Conservation (phyloP, 2,329 filamentous ascomycete species). For the Fusarium phyllophilum region DNA sequence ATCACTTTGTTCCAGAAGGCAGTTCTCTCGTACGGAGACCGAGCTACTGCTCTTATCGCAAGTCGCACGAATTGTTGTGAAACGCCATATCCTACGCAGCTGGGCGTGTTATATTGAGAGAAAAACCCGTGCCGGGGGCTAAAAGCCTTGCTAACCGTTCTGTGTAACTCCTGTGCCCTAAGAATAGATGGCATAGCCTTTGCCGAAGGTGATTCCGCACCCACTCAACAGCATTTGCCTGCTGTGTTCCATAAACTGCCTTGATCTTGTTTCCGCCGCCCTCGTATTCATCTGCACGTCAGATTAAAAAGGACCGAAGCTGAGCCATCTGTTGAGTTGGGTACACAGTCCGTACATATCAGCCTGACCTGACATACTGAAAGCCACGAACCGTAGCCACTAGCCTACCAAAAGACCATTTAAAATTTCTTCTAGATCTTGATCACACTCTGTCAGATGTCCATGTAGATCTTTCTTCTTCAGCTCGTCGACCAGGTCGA, state of each 20-base stretch:
- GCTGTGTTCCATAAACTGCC: neutral
- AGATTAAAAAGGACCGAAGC: neutral
- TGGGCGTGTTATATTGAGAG: too few species aligned
- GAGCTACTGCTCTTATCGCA: too few species aligned
- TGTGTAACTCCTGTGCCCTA: neutral
- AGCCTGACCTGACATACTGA: neutral
- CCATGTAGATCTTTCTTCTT: neutral
- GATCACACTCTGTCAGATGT: accelerated
- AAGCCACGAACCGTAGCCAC: neutral
- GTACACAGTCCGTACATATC: neutral
- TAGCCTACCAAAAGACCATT: neutral
- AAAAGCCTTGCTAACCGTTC: neutral
- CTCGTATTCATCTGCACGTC: neutral
- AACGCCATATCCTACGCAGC: neutral
- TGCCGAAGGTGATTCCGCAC: neutral
- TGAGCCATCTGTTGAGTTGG: neutral
- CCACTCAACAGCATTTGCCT: neutral
- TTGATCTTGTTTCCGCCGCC: too few species aligned
- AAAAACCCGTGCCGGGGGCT: accelerated
- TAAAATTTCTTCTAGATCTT: neutral
- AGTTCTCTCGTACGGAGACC: neutral
- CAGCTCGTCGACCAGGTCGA: neutral
- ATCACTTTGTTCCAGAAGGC: accelerated
- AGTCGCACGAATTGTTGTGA: neutral
- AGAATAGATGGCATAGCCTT: neutral